Evolutionary conservation across 257 asterid genomes (phyloP).

Genomic region (Scutellaria baicalensis): DNA sequence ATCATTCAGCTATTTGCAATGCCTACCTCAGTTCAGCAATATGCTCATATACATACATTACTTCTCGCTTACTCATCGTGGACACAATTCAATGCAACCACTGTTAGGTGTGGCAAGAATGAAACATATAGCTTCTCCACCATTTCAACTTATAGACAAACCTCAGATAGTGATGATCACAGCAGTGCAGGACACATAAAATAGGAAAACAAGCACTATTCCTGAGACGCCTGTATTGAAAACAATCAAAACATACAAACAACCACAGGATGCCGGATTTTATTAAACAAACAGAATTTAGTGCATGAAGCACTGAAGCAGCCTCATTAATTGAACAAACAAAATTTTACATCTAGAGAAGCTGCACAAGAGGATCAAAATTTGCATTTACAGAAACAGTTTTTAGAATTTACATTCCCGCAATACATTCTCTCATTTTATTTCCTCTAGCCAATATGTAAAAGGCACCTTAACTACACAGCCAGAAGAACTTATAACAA

Average conservation of each 20-base stretch:
- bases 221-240: not conserved
- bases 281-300: not conserved
- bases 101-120: too few relatives aligned
- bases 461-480: constrained; percentile 27
- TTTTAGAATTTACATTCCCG: constrained; percentile 31
- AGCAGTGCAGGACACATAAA: not conserved
- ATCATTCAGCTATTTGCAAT: too few relatives aligned
- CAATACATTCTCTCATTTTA: constrained; percentile 28
- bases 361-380: constrained; percentile 28
- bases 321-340: not conserved
- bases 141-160: too few relatives aligned
- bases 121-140: too few relatives aligned
- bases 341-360: not conserved
- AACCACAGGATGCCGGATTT: not conserved
- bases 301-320: constrained; percentile 9
- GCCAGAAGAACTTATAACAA: constrained; percentile 9
- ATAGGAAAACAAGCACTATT: not conserved
- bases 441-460: constrained; percentile 28
- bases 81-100: too few relatives aligned
- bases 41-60: too few relatives aligned
- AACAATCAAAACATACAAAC: not conserved
- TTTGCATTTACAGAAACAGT: constrained; percentile 35
- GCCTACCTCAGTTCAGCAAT: too few relatives aligned
- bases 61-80: too few relatives aligned
- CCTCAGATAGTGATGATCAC: not conserved